These are phyloP conservation scores for Torulaspora maleeae DNA, from an alignment of 805 yeast genomes.

Conservation along the genomic window DNA sequence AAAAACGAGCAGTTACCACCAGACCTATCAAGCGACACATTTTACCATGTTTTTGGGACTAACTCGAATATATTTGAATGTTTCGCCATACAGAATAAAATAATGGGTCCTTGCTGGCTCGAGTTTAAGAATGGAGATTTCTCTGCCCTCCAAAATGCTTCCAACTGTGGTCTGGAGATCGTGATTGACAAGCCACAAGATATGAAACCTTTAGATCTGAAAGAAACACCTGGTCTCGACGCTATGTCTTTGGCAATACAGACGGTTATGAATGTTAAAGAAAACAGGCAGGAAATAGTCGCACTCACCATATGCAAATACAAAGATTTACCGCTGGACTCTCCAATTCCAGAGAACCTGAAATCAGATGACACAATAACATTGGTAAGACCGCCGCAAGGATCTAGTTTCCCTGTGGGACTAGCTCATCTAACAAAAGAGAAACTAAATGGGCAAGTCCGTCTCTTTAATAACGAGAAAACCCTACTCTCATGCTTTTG, in stretches of 20 bases:
- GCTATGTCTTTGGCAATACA: slow-evolving; percentile 73
- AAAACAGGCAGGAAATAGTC: slow-evolving; percentile 80
- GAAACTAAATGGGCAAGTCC: slow-evolving; percentile 41
- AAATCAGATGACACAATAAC: slow-evolving; percentile 63
- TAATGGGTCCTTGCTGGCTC: slow-evolving; percentile 99
- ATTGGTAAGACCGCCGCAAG: slow-evolving; percentile 70
- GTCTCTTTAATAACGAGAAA: slow-evolving; percentile 67
- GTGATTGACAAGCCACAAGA: slow-evolving; percentile 46
- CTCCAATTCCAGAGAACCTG: slow-evolving; percentile 58
- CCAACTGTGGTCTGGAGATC: slow-evolving; percentile 80
- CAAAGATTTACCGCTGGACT: slow-evolving; percentile 65
- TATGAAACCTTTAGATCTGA: slow-evolving; percentile 45
- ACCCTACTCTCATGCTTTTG: slow-evolving; percentile 69
- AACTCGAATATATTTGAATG: slow-evolving; percentile 72
- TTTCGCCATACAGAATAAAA: slow-evolving; percentile 71
- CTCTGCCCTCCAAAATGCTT: slow-evolving; percentile 51
- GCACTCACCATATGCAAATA: slow-evolving; percentile 75
- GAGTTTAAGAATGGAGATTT: slow-evolving; percentile 64
- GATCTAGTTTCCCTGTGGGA: slow-evolving; percentile 71
- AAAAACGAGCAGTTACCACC: slow-evolving; percentile 49
- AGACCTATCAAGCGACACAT: slow-evolving; percentile 70
- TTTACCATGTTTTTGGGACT: slow-evolving; percentile 74
- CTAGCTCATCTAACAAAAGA: slow-evolving; percentile 57
- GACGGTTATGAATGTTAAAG: slow-evolving; percentile 68
- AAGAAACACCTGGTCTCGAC: slow-evolving; percentile 62